Evolutionary conservation across 257 asterid genomes (phyloP).

Genomic region (Ilex asprella): DNA sequence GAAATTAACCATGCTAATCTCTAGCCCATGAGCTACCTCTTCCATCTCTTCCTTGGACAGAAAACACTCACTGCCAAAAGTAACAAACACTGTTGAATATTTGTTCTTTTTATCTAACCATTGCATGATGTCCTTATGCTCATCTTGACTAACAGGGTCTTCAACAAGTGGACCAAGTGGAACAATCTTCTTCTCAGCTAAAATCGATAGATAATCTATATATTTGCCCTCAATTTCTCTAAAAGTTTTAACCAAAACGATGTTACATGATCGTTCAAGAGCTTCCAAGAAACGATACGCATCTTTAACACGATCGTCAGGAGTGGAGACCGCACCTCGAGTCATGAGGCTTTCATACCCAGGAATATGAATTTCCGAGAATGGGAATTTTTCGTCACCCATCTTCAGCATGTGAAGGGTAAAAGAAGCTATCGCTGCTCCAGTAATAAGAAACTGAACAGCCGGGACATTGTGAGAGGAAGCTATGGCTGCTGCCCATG

Average conservation of each 20-base stretch:
- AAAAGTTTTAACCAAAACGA: slow-evolving; percentile 39
- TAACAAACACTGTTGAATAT: slow-evolving; percentile 44
- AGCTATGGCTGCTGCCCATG: slow-evolving; percentile 27
- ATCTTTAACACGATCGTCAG: too few species aligned
- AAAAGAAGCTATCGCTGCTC: slow-evolving; percentile 35
- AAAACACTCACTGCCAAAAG: slow-evolving; percentile 58
- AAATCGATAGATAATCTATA: slow-evolving; percentile 20
- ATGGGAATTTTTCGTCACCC: neutral
- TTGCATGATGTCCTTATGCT: slow-evolving; percentile 17
- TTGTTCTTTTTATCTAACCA: slow-evolving; percentile 43
- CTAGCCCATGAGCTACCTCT: slow-evolving; percentile 55
- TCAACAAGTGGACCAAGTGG: slow-evolving; percentile 50
- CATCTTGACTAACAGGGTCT: slow-evolving; percentile 7
- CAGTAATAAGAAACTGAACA: slow-evolving; percentile 29
- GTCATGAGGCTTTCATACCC: slow-evolving; percentile 17
- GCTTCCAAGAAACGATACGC: too few species aligned
- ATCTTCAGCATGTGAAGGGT: neutral
- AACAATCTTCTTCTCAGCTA: slow-evolving; percentile 30
- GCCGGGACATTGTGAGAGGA: slow-evolving; percentile 31
- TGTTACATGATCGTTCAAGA: neutral
- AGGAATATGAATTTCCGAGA: slow-evolving; percentile 25
- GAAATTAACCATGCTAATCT: slow-evolving; percentile 45
- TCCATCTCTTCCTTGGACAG: slow-evolving; percentile 36
- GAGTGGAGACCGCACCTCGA: too few species aligned
- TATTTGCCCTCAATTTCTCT: slow-evolving; percentile 52